Conservation (phyloP, 2,329 filamentous ascomycete species). For the Sphaerostilbella broomeana region DNA sequence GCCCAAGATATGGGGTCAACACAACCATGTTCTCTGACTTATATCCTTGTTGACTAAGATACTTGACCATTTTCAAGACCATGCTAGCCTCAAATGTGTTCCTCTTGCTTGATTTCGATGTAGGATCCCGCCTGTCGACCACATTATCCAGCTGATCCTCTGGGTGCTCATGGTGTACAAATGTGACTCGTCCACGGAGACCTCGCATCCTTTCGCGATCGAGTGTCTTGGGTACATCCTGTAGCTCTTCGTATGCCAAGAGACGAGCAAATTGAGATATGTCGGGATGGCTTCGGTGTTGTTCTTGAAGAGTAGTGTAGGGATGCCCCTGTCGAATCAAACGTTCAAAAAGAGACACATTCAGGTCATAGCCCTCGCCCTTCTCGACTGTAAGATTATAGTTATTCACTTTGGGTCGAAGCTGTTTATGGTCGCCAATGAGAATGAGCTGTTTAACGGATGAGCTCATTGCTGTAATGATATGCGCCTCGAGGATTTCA, state of each 20-base stretch:
- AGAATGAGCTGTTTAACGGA: constrained; percentile 57
- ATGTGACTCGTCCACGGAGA: constrained; percentile 53
- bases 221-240: constrained; percentile 46
- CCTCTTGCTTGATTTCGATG: constrained; percentile 44
- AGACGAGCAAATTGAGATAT: constrained; percentile 53
- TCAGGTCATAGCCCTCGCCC: constrained; percentile 59
- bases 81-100: constrained; percentile 62
- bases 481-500: constrained; percentile 63
- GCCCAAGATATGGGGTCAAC: constrained; percentile 66
- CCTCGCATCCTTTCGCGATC: constrained; percentile 46
- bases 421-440: constrained; percentile 68
- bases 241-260: constrained; percentile 56
- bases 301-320: constrained; percentile 48
- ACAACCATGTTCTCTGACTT: constrained; percentile 58
- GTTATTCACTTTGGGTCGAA: constrained; percentile 60
- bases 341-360: constrained; percentile 63
- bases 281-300: constrained; percentile 64
- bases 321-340: constrained; percentile 50
- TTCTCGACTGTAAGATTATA: constrained; percentile 56
- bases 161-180: constrained; percentile 54
- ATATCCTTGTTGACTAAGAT: constrained; percentile 67
- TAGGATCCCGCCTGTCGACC: constrained; percentile 44
- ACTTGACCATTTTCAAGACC: constrained; percentile 57
- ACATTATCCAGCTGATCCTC: constrained; percentile 43
- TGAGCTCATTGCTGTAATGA: constrained; percentile 49